These are phyloP conservation scores for Acaromyces ingoldii DNA, from an alignment of 1,284 basidiomycete genomes.

Conservation along the genomic window DNA sequence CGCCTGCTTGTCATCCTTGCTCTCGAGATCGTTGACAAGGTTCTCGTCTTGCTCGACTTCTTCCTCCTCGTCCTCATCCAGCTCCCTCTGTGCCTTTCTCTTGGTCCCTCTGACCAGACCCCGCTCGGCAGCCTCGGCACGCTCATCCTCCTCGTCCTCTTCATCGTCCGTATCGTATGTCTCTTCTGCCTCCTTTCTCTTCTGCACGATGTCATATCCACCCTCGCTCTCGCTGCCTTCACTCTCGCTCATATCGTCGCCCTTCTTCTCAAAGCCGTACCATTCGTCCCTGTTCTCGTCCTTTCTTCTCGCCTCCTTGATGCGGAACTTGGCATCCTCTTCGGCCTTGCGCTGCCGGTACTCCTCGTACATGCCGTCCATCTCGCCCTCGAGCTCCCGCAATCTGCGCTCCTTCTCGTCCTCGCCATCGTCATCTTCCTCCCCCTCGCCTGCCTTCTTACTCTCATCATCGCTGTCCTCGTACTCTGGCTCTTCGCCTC, in stretches of 20 bases:
- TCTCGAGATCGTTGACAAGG: slow-evolving; percentile 26
- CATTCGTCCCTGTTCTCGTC: slow-evolving; percentile 57
- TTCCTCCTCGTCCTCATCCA: slow-evolving; percentile 11
- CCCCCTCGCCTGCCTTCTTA: slow-evolving; percentile 47
- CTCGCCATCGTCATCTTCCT: slow-evolving; percentile 55
- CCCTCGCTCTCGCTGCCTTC: slow-evolving; percentile 45
- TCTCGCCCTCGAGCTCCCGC: slow-evolving; percentile 66
- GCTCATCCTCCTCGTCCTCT: slow-evolving; percentile 52
- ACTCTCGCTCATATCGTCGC: slow-evolving; percentile 7
- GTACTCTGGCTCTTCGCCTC: slow-evolving; percentile 51
- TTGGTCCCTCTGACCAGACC: slow-evolving; percentile 51
- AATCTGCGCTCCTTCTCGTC: slow-evolving; percentile 57
- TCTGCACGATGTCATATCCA: slow-evolving; percentile 70
- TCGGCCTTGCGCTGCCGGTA: slow-evolving; percentile 78
- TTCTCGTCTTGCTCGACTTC: slow-evolving; percentile 19
- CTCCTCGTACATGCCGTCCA: slow-evolving; percentile 82
- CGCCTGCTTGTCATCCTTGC: slow-evolving; percentile 20
- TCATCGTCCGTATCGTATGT: slow-evolving; percentile 57
- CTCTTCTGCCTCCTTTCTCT: slow-evolving; percentile 61
- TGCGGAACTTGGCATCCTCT: slow-evolving; percentile 83
- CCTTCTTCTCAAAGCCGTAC: slow-evolving; percentile 33
- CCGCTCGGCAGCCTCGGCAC: slow-evolving; percentile 48
- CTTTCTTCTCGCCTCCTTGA: slow-evolving; percentile 72
- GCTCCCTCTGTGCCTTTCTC: slow-evolving; percentile 22
- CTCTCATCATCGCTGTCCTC: slow-evolving; percentile 56